A percentile compares a stretch with the other conserved stretches of the same genome.
Evolutionary conservation across 2,329 filamentous ascomycete genomes (phyloP).

Genomic region (Chaetomiaceae sp.): DNA sequence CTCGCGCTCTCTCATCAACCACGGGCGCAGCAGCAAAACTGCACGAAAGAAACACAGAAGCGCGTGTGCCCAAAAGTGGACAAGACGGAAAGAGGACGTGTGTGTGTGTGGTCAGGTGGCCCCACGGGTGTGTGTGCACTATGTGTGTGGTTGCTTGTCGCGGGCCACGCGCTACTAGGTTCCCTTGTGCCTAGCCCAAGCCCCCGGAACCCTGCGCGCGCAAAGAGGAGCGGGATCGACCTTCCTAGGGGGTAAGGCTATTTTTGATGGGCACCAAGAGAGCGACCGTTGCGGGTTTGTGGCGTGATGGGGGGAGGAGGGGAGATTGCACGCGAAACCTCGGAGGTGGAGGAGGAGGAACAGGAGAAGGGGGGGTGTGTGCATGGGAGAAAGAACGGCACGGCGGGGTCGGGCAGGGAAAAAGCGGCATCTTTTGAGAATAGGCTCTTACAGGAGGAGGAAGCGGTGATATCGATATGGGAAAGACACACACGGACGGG

Average conservation of each 20-base stretch:
- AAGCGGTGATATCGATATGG: conserved; percentile 4
- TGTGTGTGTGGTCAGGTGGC: no score
- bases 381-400: not conserved
- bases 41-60: no score
- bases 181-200: not conserved
- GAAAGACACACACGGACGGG: conserved; percentile 3
- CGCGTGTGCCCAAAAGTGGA: no score
- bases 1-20: no score
- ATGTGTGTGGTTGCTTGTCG: no score
- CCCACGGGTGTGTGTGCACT: no score
- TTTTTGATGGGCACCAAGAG: no score
- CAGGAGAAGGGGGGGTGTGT: no score
- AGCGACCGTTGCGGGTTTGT: not conserved
- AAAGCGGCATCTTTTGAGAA: not conserved
- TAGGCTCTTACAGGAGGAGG: conserved; percentile 5
- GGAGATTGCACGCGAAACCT: not conserved
- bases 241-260: not conserved
- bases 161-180: not conserved
- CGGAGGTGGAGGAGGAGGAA: not conserved
- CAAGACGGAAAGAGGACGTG: no score
- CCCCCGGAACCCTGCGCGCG: not conserved
- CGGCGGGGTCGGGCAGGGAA: conserved; percentile 3
- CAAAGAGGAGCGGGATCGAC: not conserved
- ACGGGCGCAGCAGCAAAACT: no score
- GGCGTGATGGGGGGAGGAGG: not conserved